Conservation (phyloP, 1,284 basidiomycete species). For the Fomitopsis schrenkii region DNA sequence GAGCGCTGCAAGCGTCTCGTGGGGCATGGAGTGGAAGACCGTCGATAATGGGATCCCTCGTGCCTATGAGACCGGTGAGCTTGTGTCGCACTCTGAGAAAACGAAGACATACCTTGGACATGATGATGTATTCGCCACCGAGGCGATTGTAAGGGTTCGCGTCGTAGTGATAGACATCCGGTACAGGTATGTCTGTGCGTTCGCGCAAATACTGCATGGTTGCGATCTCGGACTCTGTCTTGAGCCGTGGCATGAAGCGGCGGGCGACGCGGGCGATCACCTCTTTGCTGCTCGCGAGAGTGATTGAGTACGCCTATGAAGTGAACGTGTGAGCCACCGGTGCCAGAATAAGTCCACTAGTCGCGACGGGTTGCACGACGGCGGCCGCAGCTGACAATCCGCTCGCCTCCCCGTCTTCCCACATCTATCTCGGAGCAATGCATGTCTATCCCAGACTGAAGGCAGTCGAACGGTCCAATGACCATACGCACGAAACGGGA, state of each 20-base stretch:
- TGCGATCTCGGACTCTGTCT: conserved; percentile 80
- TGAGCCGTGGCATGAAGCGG: conserved; percentile 76
- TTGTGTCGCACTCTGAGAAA: not conserved
- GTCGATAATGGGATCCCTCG: conserved; percentile 60
- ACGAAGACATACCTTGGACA: conserved; percentile 61
- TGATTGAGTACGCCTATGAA: conserved; percentile 67
- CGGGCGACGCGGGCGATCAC: conserved; percentile 75
- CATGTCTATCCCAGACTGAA: not conserved
- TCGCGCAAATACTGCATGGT: conserved; percentile 73
- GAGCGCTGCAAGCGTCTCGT: conserved; percentile 56
- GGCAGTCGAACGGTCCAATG: not conserved
- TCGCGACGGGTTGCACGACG: not conserved
- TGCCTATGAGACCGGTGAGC: conserved; percentile 40
- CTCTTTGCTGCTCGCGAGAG: conserved; percentile 54
- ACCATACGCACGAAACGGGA: not conserved
- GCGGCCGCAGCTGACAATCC: not conserved
- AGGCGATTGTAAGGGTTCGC: conserved; percentile 78
- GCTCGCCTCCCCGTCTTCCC: not conserved
- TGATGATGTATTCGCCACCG: conserved; percentile 78
- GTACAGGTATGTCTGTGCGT: conserved; percentile 66
- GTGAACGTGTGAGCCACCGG: not conserved
- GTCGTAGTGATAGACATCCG: conserved; percentile 69
- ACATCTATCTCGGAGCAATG: not conserved
- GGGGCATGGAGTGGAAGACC: conserved; percentile 64
- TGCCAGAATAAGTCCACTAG: not conserved